Base-by-base conservation (phyloP, 495 filamentous ascomycete species). In the Hypoxylon crocopeplum region DNA sequence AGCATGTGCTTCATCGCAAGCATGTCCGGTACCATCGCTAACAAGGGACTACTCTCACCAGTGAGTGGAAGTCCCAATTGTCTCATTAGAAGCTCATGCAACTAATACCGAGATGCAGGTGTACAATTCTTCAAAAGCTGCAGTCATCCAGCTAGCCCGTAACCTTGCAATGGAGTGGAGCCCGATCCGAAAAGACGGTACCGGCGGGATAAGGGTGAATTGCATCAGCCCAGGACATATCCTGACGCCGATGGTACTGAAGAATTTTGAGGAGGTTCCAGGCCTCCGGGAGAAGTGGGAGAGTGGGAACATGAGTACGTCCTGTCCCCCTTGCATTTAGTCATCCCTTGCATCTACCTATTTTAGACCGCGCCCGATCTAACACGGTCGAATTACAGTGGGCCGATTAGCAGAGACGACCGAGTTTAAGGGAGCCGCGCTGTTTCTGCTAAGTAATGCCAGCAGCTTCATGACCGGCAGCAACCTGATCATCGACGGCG, bases 101-200 rank as follows among this genome's bases (percentile, higher is more conserved):
- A 17, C 11, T 29, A 33, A 48, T 16, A 54, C 48, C 2, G 3
- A 2, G 6, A 11, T 17, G 10, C 40, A 64, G 64, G 65, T 88
- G 0, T 90, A 90, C 70, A 91, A 90, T 69, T 80, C 80, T 0
- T 84, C 80, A 25, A 90, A 90, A 60, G 88, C 88, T 0, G 86
- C 86, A 0, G 84, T 90, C 1, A 81, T 88, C 16, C 86, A 90
- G 70, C 66, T 89, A 3, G 75, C 77, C 0, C 75, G 86, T 7
- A 86, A 81, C 39, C 70, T 90, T 36, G 86, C 87, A 2, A 89
- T 88, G 82, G 88, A 90, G 68, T 90, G 86, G 87, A 86, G 82
- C 5, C 76, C 77, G 5, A 66, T 72, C 12, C 30, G 62, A 17
- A 58, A 68, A 34, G 70, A 76, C 17, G 69, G 71, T 16, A 63